Conservation (phyloP, 371 early-diverging fungal species). For the Actinomortierella ambigua region DNA sequence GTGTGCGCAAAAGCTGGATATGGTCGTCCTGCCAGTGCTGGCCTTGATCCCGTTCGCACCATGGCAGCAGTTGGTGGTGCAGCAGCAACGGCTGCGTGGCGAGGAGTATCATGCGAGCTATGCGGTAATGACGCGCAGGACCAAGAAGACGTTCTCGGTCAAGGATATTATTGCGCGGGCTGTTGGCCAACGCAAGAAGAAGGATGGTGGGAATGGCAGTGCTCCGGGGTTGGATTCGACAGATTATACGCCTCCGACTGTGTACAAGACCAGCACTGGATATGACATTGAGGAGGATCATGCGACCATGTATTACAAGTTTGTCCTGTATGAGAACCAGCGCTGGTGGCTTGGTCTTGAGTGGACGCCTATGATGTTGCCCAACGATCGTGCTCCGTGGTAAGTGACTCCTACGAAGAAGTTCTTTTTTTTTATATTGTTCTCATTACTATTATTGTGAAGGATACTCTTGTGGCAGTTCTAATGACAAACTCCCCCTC, state of each 20-base stretch:
- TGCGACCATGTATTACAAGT: slow-evolving; percentile 48
- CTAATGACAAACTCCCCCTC: neutral
- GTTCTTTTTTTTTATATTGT: neutral
- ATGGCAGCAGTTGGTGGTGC: too few species aligned
- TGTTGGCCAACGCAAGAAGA: slow-evolving; percentile 48
- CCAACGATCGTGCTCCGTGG: slow-evolving; percentile 52
- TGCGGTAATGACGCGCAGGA: slow-evolving; percentile 6
- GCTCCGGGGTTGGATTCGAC: neutral
- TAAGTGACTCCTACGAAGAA: slow-evolving; percentile 9
- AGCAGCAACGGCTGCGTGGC: too few species aligned
- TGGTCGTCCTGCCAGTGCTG: slow-evolving; percentile 22
- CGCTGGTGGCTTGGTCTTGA: slow-evolving; percentile 52
- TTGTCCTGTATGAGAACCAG: slow-evolving; percentile 51
- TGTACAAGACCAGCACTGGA: slow-evolving; percentile 40
- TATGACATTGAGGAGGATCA: slow-evolving; percentile 44
- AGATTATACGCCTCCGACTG: neutral
- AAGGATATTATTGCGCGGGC: slow-evolving; percentile 44
- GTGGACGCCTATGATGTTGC: slow-evolving; percentile 52
- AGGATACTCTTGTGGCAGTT: neutral
- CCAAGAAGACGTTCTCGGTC: slow-evolving; percentile 33
- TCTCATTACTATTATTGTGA: neutral
- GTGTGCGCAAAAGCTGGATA: slow-evolving; percentile 21
- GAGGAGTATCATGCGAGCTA: slow-evolving; percentile 21
- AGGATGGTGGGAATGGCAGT: slow-evolving; percentile 17
- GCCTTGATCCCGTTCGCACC: slow-evolving; percentile 36